A percentile compares a stretch with the other conserved stretches of the same genome.
These are phyloP conservation scores for Aspergillus mulundensis DNA, from an alignment of 495 filamentous ascomycete genomes.

Conservation along the genomic window DNA sequence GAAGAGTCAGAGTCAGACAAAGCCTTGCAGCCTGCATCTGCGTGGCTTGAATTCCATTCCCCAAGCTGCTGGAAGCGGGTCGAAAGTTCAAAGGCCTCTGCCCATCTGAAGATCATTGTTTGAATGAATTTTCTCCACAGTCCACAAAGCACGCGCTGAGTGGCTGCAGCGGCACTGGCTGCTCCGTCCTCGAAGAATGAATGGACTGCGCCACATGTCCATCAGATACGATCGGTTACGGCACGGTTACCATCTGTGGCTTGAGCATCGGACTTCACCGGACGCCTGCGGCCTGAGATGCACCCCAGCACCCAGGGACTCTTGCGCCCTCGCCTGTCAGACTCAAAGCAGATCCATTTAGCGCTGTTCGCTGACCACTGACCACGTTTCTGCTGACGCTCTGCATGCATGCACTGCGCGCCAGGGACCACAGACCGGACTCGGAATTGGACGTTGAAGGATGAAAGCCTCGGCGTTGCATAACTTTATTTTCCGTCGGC, in stretches of 20 bases:
- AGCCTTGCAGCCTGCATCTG: not conserved
- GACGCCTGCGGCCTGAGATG: too few species aligned
- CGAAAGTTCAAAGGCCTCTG: not conserved
- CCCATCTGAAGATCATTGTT: conserved; percentile 2
- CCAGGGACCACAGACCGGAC: not conserved
- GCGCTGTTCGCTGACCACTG: not conserved
- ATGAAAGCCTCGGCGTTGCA: not conserved
- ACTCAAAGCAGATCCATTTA: not conserved
- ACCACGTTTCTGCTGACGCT: conserved; percentile 1
- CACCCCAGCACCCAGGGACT: not conserved
- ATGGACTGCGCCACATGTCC: not conserved
- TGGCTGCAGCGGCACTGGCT: conserved; percentile 1
- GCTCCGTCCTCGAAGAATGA: not conserved
- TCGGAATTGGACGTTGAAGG: not conserved
- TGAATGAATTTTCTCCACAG: not conserved
- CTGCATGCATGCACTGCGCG: conserved; percentile 7
- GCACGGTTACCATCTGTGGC: not conserved
- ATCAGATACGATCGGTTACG: not conserved
- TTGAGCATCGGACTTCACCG: not conserved
- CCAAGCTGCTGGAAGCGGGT: not conserved
- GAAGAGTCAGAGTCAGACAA: not conserved
- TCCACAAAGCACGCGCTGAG: not conserved
- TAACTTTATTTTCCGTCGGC: not conserved
- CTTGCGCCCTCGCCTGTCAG: not conserved
- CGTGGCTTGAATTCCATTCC: not conserved